Evolutionary conservation across 768 basidiomycete genomes (phyloP), one percentile per base, ranked within the genome.

Genomic region (Russula compacta): DNA sequence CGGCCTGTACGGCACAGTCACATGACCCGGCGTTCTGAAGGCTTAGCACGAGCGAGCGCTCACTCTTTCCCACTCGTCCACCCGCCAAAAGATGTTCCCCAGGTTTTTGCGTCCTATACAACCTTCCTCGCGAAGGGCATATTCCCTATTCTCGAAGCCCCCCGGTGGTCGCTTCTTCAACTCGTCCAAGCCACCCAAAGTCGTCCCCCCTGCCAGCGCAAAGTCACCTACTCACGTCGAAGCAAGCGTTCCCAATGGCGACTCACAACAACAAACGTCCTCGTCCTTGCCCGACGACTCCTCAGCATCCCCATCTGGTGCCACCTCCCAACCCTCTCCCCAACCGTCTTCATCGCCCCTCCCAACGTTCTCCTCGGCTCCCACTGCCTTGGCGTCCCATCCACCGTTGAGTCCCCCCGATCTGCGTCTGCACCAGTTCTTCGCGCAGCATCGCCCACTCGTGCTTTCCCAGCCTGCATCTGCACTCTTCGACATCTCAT

Each of bases 341-440:
- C 24, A 29, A 29, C 24, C 24, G 24, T 24, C 59, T 6, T 17
- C 51, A 17, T 12, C 17, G 0, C 4, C 58, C 12, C 32, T 42
- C 32, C 51, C 53, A 32, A 32, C 60, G 11, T 35, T 46, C 61
- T 12, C 59, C 48, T n/a, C 51, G 29, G 19, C 59, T 1, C 49
- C 61, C 9, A 59, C 60, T 29, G 55, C 66, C 10, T 51, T 64
- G 54, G 66, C 76, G 61, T 58, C 74, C 11, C 86, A 89, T 65
- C 85, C 84, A 1, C 66, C 79, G 29, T 67, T 91, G 58, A 82
- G 78, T 56, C 70, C 85, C 11, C 82, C 84, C 64, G 87, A 88
- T 66, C 84, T 87, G 72, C 87, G 84, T 68, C 79, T 91, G 11
- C 89, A 92, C 69, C 86, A 88, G 56, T 92, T 93, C 73, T 92